Percentiles rank a stretch among this genome's conserved stretches.
phyloP scores from a whole-genome alignment of 2,329 filamentous ascomycete genomes.

The Thielaviopsis punctulata region DNA sequence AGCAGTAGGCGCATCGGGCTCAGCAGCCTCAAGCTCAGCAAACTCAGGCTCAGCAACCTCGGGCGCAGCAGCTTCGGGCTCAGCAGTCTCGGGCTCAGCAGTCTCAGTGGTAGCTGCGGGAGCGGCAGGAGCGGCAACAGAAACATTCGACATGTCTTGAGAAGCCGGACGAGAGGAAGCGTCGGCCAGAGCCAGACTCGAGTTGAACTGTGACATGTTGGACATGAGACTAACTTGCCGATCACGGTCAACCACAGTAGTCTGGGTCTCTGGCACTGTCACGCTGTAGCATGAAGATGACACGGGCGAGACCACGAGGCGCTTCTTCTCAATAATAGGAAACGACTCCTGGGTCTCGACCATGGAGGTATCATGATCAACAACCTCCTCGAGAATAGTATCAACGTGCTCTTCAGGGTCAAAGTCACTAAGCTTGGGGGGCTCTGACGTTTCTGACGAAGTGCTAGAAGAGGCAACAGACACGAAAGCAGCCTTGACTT shows the following conservation, averaged over 20 bases:
- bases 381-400: not conserved
- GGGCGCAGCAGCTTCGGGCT: not conserved
- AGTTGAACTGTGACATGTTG: slow-evolving; percentile 12
- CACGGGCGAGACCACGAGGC: slow-evolving; percentile 6
- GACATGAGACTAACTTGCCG: slow-evolving; percentile 12
- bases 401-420: not conserved
- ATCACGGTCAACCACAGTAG: slow-evolving; percentile 5
- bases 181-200: slow-evolving; percentile 6
- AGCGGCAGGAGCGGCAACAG: not conserved
- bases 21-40: not conserved
- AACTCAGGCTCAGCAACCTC: not conserved
- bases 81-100: not conserved
- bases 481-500: not conserved
- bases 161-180: slow-evolving; percentile 7
- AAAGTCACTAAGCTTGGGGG: not conserved
- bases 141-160: slow-evolving; percentile 3
- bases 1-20: not conserved
- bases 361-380: not conserved
- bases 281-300: slow-evolving; percentile 11
- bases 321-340: not conserved
- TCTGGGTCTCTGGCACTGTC: slow-evolving; percentile 11
- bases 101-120: too few relatives aligned
- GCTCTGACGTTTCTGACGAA: not conserved
- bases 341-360: not conserved
- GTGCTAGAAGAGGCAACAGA: not conserved